Base-by-base conservation (phyloP, 305 asterid species). In the Fraxinus angustifolia region DNA sequence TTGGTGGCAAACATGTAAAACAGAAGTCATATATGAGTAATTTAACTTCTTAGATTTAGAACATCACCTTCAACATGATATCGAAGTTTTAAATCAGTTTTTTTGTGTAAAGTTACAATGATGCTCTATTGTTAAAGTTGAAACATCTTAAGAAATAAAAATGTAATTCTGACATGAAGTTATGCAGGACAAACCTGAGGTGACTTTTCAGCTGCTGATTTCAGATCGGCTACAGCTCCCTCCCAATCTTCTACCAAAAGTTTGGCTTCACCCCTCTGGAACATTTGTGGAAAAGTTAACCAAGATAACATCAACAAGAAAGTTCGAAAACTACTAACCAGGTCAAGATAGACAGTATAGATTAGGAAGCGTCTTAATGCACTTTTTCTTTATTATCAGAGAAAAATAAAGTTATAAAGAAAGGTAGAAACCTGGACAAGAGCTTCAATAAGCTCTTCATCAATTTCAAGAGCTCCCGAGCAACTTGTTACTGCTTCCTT, bases 211-310 rank as follows among this genome's bases (percentile, higher is more conserved):
- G 96, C 94, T 21, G 98, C 97, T 74, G 89, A 85, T 90, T 92
- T 95, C 80, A 95, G 58, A 83, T 95, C 99, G 42, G 95, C 95
- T 40, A 91, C 96, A 81, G 99, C 98, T 85, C 97, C 98, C 79
- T 95, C 99, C 98, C 98, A 93, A 80, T 95, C 98, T 90, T 95
- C 99, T 71, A 87, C 77, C 82, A 93, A 86, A 85, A 93, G 95
- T 87, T 93, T 95, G 45, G 98, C 97, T 91, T 95, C 98, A 77
- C 97, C 99, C 79, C 99, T 95, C 97, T 93, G 88, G 10, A 85
- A 87, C 48, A 81, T 79, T 17, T 21, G 56, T 10, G 53, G 65
- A 76, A 73, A 80, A 75, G 60, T 83, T 72, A 26, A 62, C 45
- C 17, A n/a, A 8, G 8, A 73, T 83, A 83, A 76, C 11, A 8